Base-by-base conservation (phyloP, 345 rosid species). In the Citrus cavaleriei region DNA sequence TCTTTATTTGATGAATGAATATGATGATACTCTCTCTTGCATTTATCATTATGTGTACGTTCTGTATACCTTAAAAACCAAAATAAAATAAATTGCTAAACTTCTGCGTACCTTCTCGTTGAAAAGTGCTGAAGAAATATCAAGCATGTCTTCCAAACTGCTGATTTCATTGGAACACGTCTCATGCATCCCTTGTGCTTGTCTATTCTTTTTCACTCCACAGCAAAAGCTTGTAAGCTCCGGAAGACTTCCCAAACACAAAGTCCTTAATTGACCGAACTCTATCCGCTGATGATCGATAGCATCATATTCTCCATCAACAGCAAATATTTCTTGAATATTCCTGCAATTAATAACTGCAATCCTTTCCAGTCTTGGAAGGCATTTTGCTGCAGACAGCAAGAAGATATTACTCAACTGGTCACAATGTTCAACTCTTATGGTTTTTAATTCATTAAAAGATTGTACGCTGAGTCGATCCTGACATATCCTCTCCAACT, bases 311-410 rank as follows among this genome's bases (percentile, higher is more conserved):
- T 38, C 51, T 73, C 51, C 32, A 13, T 73, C 73, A 18, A 57
- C 61, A 22, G 0, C 46, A 61, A 83, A 18, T 28, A 84, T 77
- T 74, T 62, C 79, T 68, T 68, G 69, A 67, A 73, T 18, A 28
- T 22, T 65, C 5, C 16, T 14, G 37, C 84, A 82, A 22, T 59
- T 24, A 25, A 2, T 24, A 24, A 81, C 76, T 10, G 70, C 38
- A 34, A 83, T 81, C 30, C 57, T 32, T 30, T 70, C 66, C 37
- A 79, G 83, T 6, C 64, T 75, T 18, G 34, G 46, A 75, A 83
- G 83, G 5, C 67, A 38, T 60, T 54, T 32, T 10, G 74, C 61
- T 16, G 67, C 25, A 49, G 81, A 80, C 6, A 80, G n/a, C 3
- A 68, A 37, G 28, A 83, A 78, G 30, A 62, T 62, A 27, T 62